Evolutionary conservation across 768 basidiomycete genomes (phyloP).

Genomic region (Suillus occidentalis): DNA sequence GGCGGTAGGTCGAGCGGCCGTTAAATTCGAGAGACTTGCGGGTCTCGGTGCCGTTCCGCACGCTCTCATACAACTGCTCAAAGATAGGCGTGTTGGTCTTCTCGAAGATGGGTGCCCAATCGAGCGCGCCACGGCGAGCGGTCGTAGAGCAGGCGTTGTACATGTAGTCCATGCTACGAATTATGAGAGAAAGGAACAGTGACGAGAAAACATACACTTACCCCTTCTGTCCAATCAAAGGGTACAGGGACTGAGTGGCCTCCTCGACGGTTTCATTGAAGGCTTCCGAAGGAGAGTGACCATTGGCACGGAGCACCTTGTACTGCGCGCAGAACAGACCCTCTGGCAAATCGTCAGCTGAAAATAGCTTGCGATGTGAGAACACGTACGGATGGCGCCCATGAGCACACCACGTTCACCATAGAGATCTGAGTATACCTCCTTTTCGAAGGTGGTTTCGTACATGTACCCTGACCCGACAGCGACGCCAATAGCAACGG

Average conservation of each 20-base stretch:
- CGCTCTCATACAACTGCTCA: constrained; percentile 92
- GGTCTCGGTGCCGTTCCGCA: constrained; percentile 94
- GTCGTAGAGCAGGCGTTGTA: constrained; percentile 99
- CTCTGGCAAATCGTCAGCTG: constrained; percentile 47
- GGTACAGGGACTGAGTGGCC: constrained; percentile 98
- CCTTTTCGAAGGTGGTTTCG: constrained; percentile 99
- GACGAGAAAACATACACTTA: constrained; percentile 34
- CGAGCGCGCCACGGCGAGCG: constrained; percentile 96
- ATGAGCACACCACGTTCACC: constrained; percentile 99
- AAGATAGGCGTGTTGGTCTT: constrained; percentile 94
- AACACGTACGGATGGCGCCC: constrained; percentile 85
- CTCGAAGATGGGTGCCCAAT: constrained; percentile 98
- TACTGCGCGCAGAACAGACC: constrained; percentile 99
- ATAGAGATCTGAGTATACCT: constrained; percentile 98
- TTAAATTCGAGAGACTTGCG: constrained; percentile 97
- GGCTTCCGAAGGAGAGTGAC: constrained; percentile 95
- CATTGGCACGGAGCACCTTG: constrained; percentile 94
- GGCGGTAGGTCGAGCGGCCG: constrained; percentile 85
- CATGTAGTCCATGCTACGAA: constrained; percentile 95
- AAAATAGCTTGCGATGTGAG: neutral
- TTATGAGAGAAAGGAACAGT: constrained; percentile 1
- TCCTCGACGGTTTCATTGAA: constrained; percentile 99
- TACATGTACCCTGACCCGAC: constrained; percentile 98
- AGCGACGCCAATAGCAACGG: constrained; percentile 89
- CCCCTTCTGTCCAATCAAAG: constrained; percentile 94